Conservation (phyloP, 257 asterid species). For the Plectranthus barbatus region DNA sequence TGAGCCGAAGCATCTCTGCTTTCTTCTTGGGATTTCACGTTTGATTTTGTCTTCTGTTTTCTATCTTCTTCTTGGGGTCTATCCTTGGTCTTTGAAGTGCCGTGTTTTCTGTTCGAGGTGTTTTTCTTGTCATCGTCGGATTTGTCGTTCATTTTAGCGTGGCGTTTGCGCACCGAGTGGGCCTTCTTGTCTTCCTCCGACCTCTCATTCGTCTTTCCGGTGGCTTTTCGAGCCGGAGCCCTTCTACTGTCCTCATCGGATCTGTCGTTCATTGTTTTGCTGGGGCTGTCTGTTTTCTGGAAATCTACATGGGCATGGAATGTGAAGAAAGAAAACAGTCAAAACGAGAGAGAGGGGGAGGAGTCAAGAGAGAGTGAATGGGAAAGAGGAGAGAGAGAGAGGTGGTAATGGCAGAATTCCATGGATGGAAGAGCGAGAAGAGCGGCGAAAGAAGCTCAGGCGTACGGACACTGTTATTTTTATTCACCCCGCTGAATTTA, state of each 20-base stretch:
- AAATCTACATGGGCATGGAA: background rate
- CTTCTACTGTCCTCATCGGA: background rate
- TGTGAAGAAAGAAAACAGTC: too few relatives aligned
- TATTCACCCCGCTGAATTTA: too few relatives aligned
- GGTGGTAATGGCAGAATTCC: slow-evolving; percentile 17
- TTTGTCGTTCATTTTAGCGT: background rate
- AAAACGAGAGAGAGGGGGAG: too few relatives aligned
- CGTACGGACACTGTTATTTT: slow-evolving; percentile 15
- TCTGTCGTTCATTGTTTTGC: background rate
- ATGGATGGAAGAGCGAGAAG: slow-evolving; percentile 17
- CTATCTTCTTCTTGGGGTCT: background rate
- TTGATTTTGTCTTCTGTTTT: background rate
- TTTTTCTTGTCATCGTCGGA: background rate
- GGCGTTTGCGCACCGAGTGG: background rate
- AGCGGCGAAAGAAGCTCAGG: slow-evolving; percentile 27
- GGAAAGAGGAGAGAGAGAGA: background rate
- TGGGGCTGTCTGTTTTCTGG: background rate
- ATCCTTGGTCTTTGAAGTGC: background rate
- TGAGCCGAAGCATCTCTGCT: background rate
- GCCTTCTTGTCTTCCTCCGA: background rate
- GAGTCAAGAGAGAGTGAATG: background rate
- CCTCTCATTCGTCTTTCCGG: too few relatives aligned
- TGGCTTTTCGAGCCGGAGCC: background rate
- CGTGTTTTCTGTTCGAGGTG: background rate
- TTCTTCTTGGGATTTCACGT: background rate